A percentile compares a stretch with the other conserved stretches of the same genome.
phyloP scores from a whole-genome alignment of 768 basidiomycete genomes.

The Lepiota venenata region DNA sequence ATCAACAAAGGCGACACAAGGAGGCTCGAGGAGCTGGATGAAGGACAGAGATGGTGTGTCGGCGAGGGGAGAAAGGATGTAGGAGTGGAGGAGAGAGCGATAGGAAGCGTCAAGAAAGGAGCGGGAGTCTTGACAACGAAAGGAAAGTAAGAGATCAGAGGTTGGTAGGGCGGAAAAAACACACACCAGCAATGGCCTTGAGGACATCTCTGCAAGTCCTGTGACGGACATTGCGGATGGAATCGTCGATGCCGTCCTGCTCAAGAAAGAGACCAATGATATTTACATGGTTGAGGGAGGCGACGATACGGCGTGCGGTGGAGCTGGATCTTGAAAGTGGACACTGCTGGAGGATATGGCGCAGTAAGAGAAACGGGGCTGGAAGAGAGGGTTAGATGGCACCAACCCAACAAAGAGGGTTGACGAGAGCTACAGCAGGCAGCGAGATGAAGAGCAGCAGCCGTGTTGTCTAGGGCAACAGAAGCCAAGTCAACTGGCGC shows the following conservation, averaged over 20 bases:
- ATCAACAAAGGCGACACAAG: slow-evolving; percentile 68
- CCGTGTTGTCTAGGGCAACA: too few species aligned
- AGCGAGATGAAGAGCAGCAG: too few species aligned
- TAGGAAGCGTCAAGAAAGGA: slow-evolving; percentile 71
- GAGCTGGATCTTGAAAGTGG: slow-evolving; percentile 73
- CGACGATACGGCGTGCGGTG: slow-evolving; percentile 65
- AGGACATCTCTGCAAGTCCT: slow-evolving; percentile 63
- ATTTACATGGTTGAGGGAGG: slow-evolving; percentile 68
- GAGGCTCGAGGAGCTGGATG: slow-evolving; percentile 58
- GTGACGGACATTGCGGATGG: slow-evolving; percentile 61
- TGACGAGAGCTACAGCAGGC: too few species aligned
- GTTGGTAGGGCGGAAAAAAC: not conserved
- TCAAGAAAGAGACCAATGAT: slow-evolving; percentile 74
- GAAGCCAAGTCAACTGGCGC: too few species aligned
- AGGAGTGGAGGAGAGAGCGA: slow-evolving; percentile 67
- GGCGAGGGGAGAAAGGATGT: slow-evolving; percentile 56
- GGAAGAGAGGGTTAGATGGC: too few species aligned
- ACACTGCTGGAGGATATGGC: slow-evolving; percentile 77
- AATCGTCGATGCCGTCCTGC: slow-evolving; percentile 80
- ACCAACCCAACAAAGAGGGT: too few species aligned
- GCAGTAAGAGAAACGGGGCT: too few species aligned
- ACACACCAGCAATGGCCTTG: slow-evolving; percentile 68
- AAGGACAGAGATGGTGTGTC: slow-evolving; percentile 41
- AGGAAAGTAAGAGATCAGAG: not conserved
- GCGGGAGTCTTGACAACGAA: slow-evolving; percentile 88